Conservation (phyloP, 116 monocot genomes). For the Dioscorea cayenensis region DNA sequence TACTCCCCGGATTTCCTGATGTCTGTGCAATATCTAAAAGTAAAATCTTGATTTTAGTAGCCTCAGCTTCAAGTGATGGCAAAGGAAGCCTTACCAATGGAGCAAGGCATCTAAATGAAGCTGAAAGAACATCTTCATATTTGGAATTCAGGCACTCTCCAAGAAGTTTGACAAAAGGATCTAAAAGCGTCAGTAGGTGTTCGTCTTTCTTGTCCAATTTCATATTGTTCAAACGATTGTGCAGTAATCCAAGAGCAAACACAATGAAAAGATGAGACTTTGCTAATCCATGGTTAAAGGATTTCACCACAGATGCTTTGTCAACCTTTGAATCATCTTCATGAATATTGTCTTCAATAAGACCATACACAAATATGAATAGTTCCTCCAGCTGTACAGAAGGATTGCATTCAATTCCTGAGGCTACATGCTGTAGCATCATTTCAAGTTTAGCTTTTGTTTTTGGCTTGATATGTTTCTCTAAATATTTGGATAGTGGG, state of each 20-base stretch:
- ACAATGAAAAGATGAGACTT: slow-evolving; percentile 58
- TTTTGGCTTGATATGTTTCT: slow-evolving; percentile 52
- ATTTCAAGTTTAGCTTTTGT: slow-evolving; percentile 58
- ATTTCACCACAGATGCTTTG: background rate
- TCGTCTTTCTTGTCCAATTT: slow-evolving; percentile 61
- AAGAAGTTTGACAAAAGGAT: slow-evolving; percentile 71
- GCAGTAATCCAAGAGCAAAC: slow-evolving; percentile 77
- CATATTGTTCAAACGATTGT: slow-evolving; percentile 68
- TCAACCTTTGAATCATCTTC: slow-evolving; percentile 6
- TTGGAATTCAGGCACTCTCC: slow-evolving; percentile 63
- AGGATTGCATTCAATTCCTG: slow-evolving; percentile 73
- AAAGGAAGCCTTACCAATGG: slow-evolving; percentile 59
- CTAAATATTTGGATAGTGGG: slow-evolving; percentile 40
- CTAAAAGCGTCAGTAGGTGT: slow-evolving; percentile 63
- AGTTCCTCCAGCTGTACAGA: slow-evolving; percentile 48
- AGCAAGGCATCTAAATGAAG: slow-evolving; percentile 62
- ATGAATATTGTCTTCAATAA: slow-evolving; percentile 55
- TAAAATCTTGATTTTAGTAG: slow-evolving; percentile 64
- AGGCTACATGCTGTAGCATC: slow-evolving; percentile 63
- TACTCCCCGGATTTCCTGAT: slow-evolving; percentile 40
- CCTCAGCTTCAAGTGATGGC: slow-evolving; percentile 53
- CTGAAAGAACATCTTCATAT: slow-evolving; percentile 67
- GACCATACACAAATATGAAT: slow-evolving; percentile 79
- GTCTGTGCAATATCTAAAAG: slow-evolving; percentile 73
- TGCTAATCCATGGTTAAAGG: slow-evolving; percentile 12